These are phyloP conservation scores for Saccharomycopsis fodiens DNA, from an alignment of 805 yeast genomes.

Conservation along the genomic window DNA sequence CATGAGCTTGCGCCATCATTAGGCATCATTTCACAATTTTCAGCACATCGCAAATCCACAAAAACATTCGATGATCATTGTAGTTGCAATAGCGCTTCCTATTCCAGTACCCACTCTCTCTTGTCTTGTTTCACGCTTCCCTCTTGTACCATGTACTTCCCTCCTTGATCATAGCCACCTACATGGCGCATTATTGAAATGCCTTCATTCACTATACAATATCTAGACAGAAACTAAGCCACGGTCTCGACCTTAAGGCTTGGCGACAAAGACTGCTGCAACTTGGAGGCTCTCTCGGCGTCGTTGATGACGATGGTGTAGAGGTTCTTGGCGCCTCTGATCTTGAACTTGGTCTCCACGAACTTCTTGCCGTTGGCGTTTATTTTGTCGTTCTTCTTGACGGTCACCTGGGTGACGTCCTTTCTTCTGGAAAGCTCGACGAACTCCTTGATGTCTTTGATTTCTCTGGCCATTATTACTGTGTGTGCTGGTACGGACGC, in stretches of 20 bases:
- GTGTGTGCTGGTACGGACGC: background rate
- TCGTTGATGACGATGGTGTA: conserved; percentile 95
- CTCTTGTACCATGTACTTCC: too few relatives aligned
- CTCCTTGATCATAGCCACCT: too few relatives aligned
- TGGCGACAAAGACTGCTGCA: conserved; percentile 97
- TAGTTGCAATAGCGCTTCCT: too few relatives aligned
- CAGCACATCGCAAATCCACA: too few relatives aligned
- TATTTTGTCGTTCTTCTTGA: conserved; percentile 85
- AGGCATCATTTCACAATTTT: too few relatives aligned
- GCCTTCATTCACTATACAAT: background rate
- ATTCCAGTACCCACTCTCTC: too few relatives aligned
- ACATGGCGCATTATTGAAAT: too few relatives aligned
- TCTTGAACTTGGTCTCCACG: conserved; percentile 98
- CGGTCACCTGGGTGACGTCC: conserved; percentile 88
- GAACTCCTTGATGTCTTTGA: conserved; percentile 95
- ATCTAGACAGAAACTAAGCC: conserved; percentile 9
- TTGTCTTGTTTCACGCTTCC: too few relatives aligned
- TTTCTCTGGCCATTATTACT: conserved; percentile 37
- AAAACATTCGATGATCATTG: too few relatives aligned
- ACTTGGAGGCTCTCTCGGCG: conserved; percentile 94
- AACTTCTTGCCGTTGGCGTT: conserved; percentile 74
- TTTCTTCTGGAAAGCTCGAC: conserved; percentile 94
- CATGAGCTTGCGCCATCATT: too few relatives aligned
- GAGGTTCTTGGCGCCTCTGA: conserved; percentile 90
- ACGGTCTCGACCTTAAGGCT: conserved; percentile 52